Base-by-base conservation (phyloP, 2,329 filamentous ascomycete genomes). In the Clonostachys rhizophaga region DNA sequence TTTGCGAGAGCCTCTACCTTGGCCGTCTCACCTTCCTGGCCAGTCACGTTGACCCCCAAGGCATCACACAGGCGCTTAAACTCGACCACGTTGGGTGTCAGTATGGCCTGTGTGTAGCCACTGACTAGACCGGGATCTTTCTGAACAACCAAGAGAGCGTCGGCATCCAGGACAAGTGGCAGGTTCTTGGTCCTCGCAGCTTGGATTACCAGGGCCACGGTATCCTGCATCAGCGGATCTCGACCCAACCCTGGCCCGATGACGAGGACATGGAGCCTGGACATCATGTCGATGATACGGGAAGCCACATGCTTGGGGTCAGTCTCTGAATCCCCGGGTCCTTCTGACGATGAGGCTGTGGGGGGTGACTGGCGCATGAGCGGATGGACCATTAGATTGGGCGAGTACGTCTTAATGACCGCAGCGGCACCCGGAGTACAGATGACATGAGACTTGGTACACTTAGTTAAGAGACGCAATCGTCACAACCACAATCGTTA, bases 371-470 rank as follows among this genome's bases (percentile, higher is more conserved):
- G 89, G 33, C 90, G 87, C 83, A 99, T 92, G 55, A 96, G 81
- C 1, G 94, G 94, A 66, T 97, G 94, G 11, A 99, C 94, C 92
- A 99, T 99, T 30, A 99, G 77, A 65, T 97, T 96, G 4, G 94
- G 94, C 17, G 91, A 96, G 72, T 97, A 99, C 5, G 90, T 89
- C 74, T 99, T 99, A 70, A 99, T 96, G 36, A 96, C 91, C 59
- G 82, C 77, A 42, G 79, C 90, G 4, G 94, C 94, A 47, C 81
- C 86, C 10, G 89, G 90, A 50, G 95, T 95, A 74, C 94, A 99
- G 61, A 99, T 95, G 52, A 99, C 87, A 70, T 96, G 92, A 53
- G 86, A 90, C 90, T 90, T 46, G 36, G 16, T 1, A 20, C 14
- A 34, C 13, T 42, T 36, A 30, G 24, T 30, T 30, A 3, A 10